Percentiles rank a stretch among this genome's conserved stretches.
These are phyloP conservation scores for Auriscalpium vulgare DNA, from an alignment of 768 basidiomycete species.

Conservation along the genomic window DNA sequence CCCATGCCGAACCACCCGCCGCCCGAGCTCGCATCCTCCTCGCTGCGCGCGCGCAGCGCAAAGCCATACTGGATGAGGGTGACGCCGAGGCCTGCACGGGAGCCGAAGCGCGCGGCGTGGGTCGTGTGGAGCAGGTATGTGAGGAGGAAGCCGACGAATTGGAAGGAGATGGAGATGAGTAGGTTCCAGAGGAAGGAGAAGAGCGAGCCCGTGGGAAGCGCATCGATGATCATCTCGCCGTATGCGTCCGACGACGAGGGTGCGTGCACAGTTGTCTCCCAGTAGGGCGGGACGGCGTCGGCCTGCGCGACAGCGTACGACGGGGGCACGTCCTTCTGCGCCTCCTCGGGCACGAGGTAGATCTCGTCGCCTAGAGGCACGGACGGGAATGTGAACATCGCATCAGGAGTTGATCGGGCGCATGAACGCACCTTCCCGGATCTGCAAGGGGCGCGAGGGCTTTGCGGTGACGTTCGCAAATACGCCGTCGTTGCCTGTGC, in stretches of 20 bases:
- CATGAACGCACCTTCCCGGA: slow-evolving; percentile 48
- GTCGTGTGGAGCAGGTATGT: slow-evolving; percentile 93
- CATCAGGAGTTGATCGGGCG: slow-evolving; percentile 10
- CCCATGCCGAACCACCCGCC: slow-evolving; percentile 10
- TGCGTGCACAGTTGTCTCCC: slow-evolving; percentile 95
- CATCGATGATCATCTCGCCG: slow-evolving; percentile 86
- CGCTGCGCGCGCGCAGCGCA: slow-evolving; percentile 47
- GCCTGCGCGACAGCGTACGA: slow-evolving; percentile 88
- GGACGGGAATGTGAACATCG: neutral
- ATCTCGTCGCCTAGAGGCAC: slow-evolving; percentile 50
- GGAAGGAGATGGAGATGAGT: slow-evolving; percentile 93
- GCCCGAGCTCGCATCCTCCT: slow-evolving; percentile 29
- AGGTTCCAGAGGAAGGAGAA: slow-evolving; percentile 91
- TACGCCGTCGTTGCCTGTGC: slow-evolving; percentile 79
- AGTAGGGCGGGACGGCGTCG: slow-evolving; percentile 96
- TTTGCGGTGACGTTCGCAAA: slow-evolving; percentile 95
- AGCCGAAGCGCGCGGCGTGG: slow-evolving; percentile 88
- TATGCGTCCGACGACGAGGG: slow-evolving; percentile 56
- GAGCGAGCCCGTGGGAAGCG: slow-evolving; percentile 71
- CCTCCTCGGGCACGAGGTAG: slow-evolving; percentile 76
- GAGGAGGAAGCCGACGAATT: slow-evolving; percentile 88
- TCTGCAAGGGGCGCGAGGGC: slow-evolving; percentile 47
- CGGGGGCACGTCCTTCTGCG: slow-evolving; percentile 78
- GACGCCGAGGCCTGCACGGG: slow-evolving; percentile 90
- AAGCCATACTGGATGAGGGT: slow-evolving; percentile 96